Evolutionary conservation across 129 eudicot species (phyloP), one percentile per base, ranked within the genome.

Genomic region (Ambrosia artemisiifolia): DNA sequence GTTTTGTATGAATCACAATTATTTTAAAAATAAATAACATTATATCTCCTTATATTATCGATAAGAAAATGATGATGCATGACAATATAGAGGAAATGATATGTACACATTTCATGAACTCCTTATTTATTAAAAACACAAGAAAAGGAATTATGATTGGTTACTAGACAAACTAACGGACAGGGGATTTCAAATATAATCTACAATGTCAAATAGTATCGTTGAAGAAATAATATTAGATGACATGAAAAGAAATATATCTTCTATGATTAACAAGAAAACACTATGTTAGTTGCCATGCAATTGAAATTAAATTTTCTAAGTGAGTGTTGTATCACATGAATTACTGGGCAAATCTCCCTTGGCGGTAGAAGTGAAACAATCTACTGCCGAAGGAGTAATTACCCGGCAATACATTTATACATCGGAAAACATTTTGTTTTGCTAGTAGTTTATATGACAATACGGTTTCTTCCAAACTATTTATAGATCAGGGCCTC

Each of bases 321-420:
- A 19, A 14, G 11, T 2, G 42, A 59, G 44, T 13, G 16, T 69
- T 47, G 65, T 69, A 69, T 62, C 56, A 36, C 16, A 77, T 69
- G 65, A 61, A 77, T 77, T 61, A 71, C 76, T 36, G 81, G 76
- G 76, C 71, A 77, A 77, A 77, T 77, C 81, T 77, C 76, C 81
- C 71, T 77, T 77, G 81, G 81, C 81, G n/a, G 76, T 77, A 57
- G 49, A 24, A 75, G 3, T 51, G 47, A 32, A 19, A 6, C 46
- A 44, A 42, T 35, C 76, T 28, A 69, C 81, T 69, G 76, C 81
- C 81, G 10, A 61, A 69, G 76, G 76, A 77, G 76, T 77, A 66
- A 3, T 77, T 50, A 16, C 81, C 81, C 76, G 1, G 76, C 70
- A 69, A 77, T 62, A n/a, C 75, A 77, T 61, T 50, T 35, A 6